phyloP scores from a whole-genome alignment of 2,329 filamentous ascomycete species.

The Acrocalymma vagum region DNA sequence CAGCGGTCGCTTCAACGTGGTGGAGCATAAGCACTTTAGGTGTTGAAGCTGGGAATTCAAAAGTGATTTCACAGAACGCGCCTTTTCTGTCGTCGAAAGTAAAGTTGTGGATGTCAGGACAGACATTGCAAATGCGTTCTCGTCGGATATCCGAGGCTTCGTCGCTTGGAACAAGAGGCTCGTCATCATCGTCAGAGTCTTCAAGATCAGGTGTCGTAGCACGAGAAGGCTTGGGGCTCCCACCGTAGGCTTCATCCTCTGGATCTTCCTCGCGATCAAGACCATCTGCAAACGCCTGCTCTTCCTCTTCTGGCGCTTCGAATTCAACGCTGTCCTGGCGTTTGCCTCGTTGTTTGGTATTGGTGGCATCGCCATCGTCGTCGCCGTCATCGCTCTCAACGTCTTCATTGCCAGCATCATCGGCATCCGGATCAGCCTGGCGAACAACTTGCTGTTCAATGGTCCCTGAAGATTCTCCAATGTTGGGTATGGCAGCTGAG shows the following conservation, averaged over 20 bases:
- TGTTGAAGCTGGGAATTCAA: constrained; percentile 80
- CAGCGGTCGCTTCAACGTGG: constrained; percentile 82
- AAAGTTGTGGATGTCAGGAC: constrained; percentile 76
- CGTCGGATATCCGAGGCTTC: constrained; percentile 39
- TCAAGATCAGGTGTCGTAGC: constrained; percentile 40
- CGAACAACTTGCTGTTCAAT: constrained; percentile 60
- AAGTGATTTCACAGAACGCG: constrained; percentile 79
- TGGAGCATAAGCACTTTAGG: constrained; percentile 95
- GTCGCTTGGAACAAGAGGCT: constrained; percentile 31
- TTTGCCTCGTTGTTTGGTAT: constrained; percentile 77
- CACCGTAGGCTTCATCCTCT: constrained; percentile 63
- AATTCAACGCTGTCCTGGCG: constrained; percentile 86
- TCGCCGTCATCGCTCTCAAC: constrained; percentile 76
- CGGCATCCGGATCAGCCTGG: constrained; percentile 43
- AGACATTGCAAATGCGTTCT: constrained; percentile 52
- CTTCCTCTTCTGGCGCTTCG: constrained; percentile 91
- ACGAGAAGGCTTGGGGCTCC: constrained; percentile 51
- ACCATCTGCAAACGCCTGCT: constrained; percentile 74
- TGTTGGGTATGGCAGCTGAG: constrained; percentile 75
- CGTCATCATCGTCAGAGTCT: constrained; percentile 35
- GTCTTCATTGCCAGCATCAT: constrained; percentile 68
- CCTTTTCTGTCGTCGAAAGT: constrained; percentile 79
- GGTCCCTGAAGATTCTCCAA: constrained; percentile 70
- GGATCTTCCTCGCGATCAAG: constrained; percentile 68
- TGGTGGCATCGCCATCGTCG: constrained; percentile 65